A percentile compares a stretch with the other conserved stretches of the same genome.
These are phyloP conservation scores for Alternaria arbusti DNA, from an alignment of 2,329 filamentous ascomycete species.

Conservation along the genomic window DNA sequence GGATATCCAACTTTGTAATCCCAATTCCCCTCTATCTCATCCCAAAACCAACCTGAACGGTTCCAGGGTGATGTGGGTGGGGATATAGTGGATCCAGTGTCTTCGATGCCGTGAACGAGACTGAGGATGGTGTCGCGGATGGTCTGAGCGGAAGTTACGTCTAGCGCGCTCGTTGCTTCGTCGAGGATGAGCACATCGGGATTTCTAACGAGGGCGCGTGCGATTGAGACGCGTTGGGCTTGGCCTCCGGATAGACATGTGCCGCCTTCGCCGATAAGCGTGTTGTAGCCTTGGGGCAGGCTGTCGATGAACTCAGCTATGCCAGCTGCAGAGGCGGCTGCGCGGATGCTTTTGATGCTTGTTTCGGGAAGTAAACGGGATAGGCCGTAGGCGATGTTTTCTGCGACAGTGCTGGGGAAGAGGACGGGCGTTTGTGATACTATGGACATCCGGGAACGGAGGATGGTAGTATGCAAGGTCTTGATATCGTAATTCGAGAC, in stretches of 20 bases:
- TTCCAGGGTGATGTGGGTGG: not conserved
- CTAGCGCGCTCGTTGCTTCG: slow-evolving; percentile 84
- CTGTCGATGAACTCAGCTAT: slow-evolving; percentile 79
- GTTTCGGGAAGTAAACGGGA: slow-evolving; percentile 60
- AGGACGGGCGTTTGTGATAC: slow-evolving; percentile 76
- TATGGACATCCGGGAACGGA: slow-evolving; percentile 69
- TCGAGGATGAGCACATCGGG: slow-evolving; percentile 81
- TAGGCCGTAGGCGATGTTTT: slow-evolving; percentile 85
- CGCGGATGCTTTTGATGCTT: slow-evolving; percentile 53
- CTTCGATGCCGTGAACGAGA: slow-evolving; percentile 51
- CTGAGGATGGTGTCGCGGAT: slow-evolving; percentile 68
- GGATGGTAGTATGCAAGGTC: slow-evolving; percentile 63
- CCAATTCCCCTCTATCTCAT: slow-evolving; percentile 11
- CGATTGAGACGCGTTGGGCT: slow-evolving; percentile 80
- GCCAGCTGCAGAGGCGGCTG: slow-evolving; percentile 63
- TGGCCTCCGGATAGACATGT: slow-evolving; percentile 79
- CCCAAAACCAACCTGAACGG: slow-evolving; percentile 18
- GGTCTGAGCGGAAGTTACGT: slow-evolving; percentile 68
- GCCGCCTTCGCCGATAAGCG: slow-evolving; percentile 77
- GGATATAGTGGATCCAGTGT: not conserved
- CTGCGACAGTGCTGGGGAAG: slow-evolving; percentile 77
- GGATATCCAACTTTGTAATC: slow-evolving; percentile 11
- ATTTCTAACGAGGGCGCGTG: slow-evolving; percentile 73
- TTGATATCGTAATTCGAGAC: slow-evolving; percentile 65
- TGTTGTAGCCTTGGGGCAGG: slow-evolving; percentile 74